phyloP scores from a whole-genome alignment of 1,284 basidiomycete genomes.

The Leucoagaricus sp. region DNA sequence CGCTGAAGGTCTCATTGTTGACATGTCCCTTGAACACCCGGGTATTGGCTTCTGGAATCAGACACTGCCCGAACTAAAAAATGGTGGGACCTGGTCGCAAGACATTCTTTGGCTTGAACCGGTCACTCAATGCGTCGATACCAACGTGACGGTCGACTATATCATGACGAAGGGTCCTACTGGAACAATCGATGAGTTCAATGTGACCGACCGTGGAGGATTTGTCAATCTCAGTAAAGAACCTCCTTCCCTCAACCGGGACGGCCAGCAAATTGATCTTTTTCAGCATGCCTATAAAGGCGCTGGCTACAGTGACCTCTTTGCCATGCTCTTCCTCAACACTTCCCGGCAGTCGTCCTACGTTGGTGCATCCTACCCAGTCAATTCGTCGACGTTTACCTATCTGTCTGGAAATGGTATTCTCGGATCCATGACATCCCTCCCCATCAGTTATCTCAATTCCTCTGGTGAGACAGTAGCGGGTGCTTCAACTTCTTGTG shows the following conservation, averaged over 20 bases:
- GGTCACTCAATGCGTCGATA: conserved; percentile 19
- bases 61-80: background rate
- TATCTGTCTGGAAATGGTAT: too few relatives aligned
- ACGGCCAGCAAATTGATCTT: conserved; percentile 21
- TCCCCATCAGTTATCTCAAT: conserved; percentile 7
- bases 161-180: background rate
- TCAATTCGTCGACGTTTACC: conserved; percentile 5
- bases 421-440: background rate
- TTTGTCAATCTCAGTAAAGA: conserved; percentile 17
- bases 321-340: conserved; percentile 13
- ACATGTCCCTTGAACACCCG: conserved; percentile 11
- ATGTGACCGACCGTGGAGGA: conserved; percentile 20
- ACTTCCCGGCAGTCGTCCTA: conserved; percentile 10
- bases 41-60: conserved; percentile 16
- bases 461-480: background rate
- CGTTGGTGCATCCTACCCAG: conserved; percentile 13
- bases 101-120: conserved; percentile 18
- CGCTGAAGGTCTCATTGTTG: conserved; percentile 9
- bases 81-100: conserved; percentile 15
- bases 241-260: conserved; percentile 15
- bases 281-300: conserved; percentile 21
- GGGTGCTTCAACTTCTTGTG: background rate
- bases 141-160: conserved; percentile 9
- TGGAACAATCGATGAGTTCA: conserved; percentile 1
- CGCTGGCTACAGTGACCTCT: conserved; percentile 17